Evolutionary conservation across 2,329 filamentous ascomycete species (phyloP), one percentile per base, ranked within the genome.

Genomic region (Lachnellula willkommii): DNA sequence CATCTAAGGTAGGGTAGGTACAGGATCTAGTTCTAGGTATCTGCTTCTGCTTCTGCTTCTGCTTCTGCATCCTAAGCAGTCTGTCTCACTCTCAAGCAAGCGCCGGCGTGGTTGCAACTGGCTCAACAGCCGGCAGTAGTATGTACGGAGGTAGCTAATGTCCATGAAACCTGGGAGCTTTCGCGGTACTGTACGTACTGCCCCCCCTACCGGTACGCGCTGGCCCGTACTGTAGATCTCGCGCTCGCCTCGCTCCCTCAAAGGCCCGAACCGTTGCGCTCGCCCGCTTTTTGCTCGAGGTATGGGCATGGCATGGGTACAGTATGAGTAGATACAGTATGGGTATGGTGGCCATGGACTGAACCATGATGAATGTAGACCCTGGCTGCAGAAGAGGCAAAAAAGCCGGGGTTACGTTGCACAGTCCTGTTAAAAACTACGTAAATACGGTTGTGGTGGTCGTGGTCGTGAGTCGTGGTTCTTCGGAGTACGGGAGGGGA

Each of bases 211-310:
- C 32, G 28, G 28, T 32, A 32, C 48, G 22, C 20, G 28, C 20
- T 22, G 26, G 4, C 32, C 26, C 26, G 47, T 39, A 24, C 32
- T 28, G 32, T 14, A 32, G 28, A 32, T 49, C 17, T 20, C 43
- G 6, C 43, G 15, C 35, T 39, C 39, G 26, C 52, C 24, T 36
- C 37, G 28, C 43, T 47, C 52, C 24, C 36, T 32, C 37, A 40
- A 53, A 53, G 52, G 52, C n/a, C 52, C 52, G 52, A 53, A 48
- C 52, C 52, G 52, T 39, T 22, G 43, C 32, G 9, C 11, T 22
- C n/a, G 47, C 20, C 28, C 17, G 22, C 45, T 15, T 17, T 28
- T 4, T 32, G 26, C n/a, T 49, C 20, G 28, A 6, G 24, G 14
- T 5, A 26, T 35, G 22, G 47, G 47, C 26, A 15, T 15, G 47